Evolutionary conservation across 345 rosid species (phyloP), one percentile per base, ranked within the genome.

Genomic region (Citrus glauca): DNA sequence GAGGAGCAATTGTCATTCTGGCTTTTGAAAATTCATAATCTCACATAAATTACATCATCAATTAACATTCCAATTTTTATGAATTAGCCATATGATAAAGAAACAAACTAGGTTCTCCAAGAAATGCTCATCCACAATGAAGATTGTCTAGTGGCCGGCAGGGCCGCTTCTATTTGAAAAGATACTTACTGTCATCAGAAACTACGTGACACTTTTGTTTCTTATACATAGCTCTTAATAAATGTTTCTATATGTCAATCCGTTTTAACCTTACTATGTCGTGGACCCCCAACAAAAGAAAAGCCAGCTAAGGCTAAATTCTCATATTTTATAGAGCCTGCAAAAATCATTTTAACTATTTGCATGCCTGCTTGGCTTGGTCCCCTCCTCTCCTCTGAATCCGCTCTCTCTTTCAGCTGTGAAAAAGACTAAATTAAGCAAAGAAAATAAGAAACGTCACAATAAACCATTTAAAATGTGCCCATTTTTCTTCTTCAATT

Each of bases 81-180:
- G 57, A 53, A 53, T 4, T 53, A 17, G 57, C 57, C 6, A 17
- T 20, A 9, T 9, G 45, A 32, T 33, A 53, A 33, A 32, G 30
- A 72, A 20, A 7, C 19, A 57, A 70, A 56, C 48, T 69, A 68
- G 73, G 71, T 63, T 82, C 75, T 72, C 70, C 73, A 74, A 74
- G 76, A 82, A 74, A 78, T 70, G 77, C 84, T 59, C 71, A 48
- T 81, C 81, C 70, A 61, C 80, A 48, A 80, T 53, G 66, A 65
- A 3, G 40, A 64, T n/a, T 28, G 57, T 69, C 42, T 27, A 8
- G 61, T 16, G 22, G 38, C 25, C 50, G 37, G 35, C 16, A 14
- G 40, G 37, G 71, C 77, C 71, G 27, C 74, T 55, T 71, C 45
- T 37, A 3, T 48, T 50, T 19, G 72, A 74, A 42, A 69, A 42